Conservation (phyloP, 1,284 basidiomycete species). For the Malassezia dermatis region DNA sequence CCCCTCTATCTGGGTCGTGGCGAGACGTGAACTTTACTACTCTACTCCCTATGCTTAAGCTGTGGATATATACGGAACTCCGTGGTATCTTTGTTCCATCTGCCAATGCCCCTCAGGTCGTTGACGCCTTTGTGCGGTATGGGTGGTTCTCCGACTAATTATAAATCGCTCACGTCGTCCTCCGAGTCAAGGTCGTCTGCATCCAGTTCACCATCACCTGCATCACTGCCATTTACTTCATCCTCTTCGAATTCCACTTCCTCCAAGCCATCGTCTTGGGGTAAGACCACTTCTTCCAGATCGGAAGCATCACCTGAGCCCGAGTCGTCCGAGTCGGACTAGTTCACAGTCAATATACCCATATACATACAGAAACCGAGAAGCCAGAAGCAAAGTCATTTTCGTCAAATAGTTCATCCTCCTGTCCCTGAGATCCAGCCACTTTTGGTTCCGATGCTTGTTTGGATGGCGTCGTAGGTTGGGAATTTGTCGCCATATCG, state of each 20-base stretch:
- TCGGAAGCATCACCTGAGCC: slow-evolving; percentile 16
- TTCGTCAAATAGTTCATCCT: slow-evolving; percentile 10
- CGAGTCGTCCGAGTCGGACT: slow-evolving; percentile 15
- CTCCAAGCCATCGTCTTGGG: neutral
- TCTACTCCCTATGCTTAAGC: slow-evolving; percentile 33
- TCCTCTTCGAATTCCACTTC: slow-evolving; percentile 13
- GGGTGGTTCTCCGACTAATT: slow-evolving; percentile 35
- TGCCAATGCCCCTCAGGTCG: slow-evolving; percentile 24
- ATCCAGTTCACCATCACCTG: neutral
- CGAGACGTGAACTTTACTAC: neutral
- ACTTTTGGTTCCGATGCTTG: neutral
- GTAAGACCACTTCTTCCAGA: slow-evolving; percentile 3
- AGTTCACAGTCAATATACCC: neutral
- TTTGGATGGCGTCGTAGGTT: neutral
- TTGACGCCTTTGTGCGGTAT: slow-evolving; percentile 40
- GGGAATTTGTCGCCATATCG: neutral
- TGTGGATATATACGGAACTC: slow-evolving; percentile 40
- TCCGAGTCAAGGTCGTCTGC: slow-evolving; percentile 5
- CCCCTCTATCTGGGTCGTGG: slow-evolving; percentile 13
- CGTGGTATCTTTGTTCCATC: slow-evolving; percentile 24
- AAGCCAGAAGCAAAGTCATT: slow-evolving; percentile 7
- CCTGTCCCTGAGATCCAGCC: neutral
- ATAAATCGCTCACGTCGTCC: slow-evolving; percentile 21
- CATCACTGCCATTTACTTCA: neutral
- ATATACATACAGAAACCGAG: slow-evolving; percentile 10